Evolutionary conservation across 139 green algal genomes (phyloP), one percentile per base, ranked within the genome.

Genomic region (Chlamydomonas incerta): DNA sequence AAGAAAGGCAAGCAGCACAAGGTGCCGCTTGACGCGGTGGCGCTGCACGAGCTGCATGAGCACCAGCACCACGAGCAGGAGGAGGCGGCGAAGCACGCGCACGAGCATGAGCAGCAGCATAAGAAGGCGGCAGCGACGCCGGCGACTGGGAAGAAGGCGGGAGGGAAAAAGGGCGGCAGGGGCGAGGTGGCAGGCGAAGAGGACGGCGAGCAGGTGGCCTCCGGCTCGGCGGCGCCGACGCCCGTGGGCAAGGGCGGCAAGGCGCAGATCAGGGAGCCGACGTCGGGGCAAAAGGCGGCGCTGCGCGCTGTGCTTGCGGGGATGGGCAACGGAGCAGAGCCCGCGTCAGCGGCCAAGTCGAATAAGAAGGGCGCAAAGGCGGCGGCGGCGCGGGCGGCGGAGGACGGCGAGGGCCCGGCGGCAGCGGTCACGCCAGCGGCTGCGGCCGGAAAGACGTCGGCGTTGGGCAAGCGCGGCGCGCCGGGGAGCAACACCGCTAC

Each of bases 281-380:
- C 80, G 18, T 80, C 80, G 10, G 80, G 80, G 8, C 34, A 72
- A 28, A 86, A 86, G 80, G 68, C 80, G 0, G 80, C 80, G 29
- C 55, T 86, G 50, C 80, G 80, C 18, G 68, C 68, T 20, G 14
- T 66, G 35, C 66, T 85, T 20, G 79, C 41, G 3, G 29, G n/a
- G 18, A 41, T 21, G 29, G 29, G 29, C n/a, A 70, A 70, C 29
- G 13, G 41, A 29, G 63, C 18, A 0, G 34, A 70, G n/a, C n/a
- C 29, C 11, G 46, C 29, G 29, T 10, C 60, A 11, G 28, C 75
- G 29, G 35, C 37, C 1, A 60, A 74, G 46, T 3, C 65, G 5
- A 24, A 21, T 35, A 71, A 71, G 74, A 71, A 82, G 55, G 26
- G 18, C 66, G 31, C 24, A 29, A 14, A 41, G 46, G 46, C 57